Base-by-base conservation (phyloP, 2,329 filamentous ascomycete genomes). In the Aureobasidium subglaciale region DNA sequence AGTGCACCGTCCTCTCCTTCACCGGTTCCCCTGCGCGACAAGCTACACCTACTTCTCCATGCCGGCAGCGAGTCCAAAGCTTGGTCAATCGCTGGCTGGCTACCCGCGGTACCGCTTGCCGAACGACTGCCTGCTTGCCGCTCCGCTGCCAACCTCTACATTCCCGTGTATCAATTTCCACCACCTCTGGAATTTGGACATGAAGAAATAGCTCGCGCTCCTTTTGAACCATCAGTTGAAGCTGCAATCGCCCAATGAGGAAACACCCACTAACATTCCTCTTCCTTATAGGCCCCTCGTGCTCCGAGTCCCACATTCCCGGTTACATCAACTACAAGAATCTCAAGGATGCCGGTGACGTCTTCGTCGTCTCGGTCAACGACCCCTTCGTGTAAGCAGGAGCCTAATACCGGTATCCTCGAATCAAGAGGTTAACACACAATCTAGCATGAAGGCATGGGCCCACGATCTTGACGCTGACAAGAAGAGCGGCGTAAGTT, bases 281-380 rank as follows among this genome's bases (percentile, higher is more conserved):
- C 8, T 34, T 24, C 34, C 35, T 41, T 30, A 27, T 49, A 66
- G 78, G 77, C 65, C 83, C 84, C 35, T 74, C 78, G 10, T 87
- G 84, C 74, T 84, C 82, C 16, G 78, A 80, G 61, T 77, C 75
- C 46, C 92, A 97, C 69, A 78, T 97, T 42, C 92, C 92, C 1
- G 87, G 88, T 55, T 97, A 90, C 74, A 86, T 96, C 71, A 84
- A 83, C 67, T 87, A 89, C 68, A 79, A 85, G 55, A 83, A 85
- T 69, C 79, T 95, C 63, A 88, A 88, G 74, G 78, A 85, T 59
- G 89, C 88, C 27, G 91, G 90, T 46, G 79, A 87, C 65, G 88
- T 96, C 42, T 95, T 95, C 66, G 89, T 97, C 37, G 84, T 97
- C 56, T 85, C 88, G 15, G 91, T 96, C 68, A 97, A 97, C 69